These are phyloP conservation scores for Agrostemma githago DNA, from an alignment of 148 eudicot genomes.

Conservation along the genomic window DNA sequence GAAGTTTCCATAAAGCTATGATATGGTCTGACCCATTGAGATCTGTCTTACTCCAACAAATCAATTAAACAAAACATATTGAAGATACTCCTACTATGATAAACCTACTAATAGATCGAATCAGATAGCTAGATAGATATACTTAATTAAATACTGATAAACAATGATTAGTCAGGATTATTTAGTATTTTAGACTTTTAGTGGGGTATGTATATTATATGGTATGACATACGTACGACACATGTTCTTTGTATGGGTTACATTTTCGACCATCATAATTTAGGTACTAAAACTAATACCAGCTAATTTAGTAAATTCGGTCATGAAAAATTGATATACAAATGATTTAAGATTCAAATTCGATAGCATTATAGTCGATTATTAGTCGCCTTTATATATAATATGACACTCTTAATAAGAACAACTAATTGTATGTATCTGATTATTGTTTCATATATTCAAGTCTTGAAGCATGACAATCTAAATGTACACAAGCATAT, in stretches of 20 bases:
- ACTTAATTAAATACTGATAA: slow-evolving; percentile 3
- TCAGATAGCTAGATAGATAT: not conserved
- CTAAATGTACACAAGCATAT: no score
- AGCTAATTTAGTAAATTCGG: no score
- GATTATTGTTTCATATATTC: no score
- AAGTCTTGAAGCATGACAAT: no score
- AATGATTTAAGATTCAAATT: no score
- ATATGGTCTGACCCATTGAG: slow-evolving; percentile 30
- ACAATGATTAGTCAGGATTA: not conserved
- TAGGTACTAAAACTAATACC: not conserved
- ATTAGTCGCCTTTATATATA: no score
- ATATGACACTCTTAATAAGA: no score
- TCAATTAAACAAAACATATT: not conserved
- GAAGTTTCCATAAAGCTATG: slow-evolving; percentile 30
- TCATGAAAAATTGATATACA: no score
- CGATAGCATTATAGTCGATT: no score
- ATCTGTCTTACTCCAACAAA: slow-evolving; percentile 6
- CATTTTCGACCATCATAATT: not conserved
- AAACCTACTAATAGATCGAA: slow-evolving; percentile 7
- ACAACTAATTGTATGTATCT: no score
- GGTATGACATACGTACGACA: slow-evolving; percentile 8
- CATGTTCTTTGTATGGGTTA: not conserved
- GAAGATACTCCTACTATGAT: not conserved
- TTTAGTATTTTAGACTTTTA: not conserved
- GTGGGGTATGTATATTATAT: slow-evolving; percentile 5